phyloP scores from a whole-genome alignment of 2,329 filamentous ascomycete species.

The Colletotrichum lentis region DNA sequence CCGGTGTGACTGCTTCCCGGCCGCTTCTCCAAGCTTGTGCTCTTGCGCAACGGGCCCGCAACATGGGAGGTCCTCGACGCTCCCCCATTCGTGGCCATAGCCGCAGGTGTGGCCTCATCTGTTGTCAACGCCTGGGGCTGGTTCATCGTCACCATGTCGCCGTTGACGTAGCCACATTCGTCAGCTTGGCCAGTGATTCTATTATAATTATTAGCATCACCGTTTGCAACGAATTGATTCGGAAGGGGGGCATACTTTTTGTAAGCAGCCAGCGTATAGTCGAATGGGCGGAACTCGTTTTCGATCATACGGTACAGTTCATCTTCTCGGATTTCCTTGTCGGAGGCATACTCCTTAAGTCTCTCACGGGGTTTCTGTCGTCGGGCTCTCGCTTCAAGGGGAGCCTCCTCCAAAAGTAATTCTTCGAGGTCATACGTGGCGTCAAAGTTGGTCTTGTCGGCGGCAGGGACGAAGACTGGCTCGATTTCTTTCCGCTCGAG shows the following conservation, averaged over 20 bases:
- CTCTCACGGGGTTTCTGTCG: conserved; percentile 93
- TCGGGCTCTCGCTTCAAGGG: conserved; percentile 88
- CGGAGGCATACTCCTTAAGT: conserved; percentile 91
- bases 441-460: conserved; percentile 99
- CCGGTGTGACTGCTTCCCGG: conserved; percentile 40
- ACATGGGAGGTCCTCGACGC: conserved; percentile 34
- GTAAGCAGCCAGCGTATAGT: conserved; percentile 87
- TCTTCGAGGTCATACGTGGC: conserved; percentile 98
- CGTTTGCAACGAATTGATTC: too few relatives aligned
- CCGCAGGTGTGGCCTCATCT: conserved; percentile 56
- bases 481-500: conserved; percentile 88
- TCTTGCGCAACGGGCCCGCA: conserved; percentile 30
- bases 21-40: conserved; percentile 31
- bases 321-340: conserved; percentile 93
- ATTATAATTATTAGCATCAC: conserved; percentile 26
- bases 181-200: conserved; percentile 36
- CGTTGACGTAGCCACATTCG: conserved; percentile 27
- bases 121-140: conserved; percentile 60
- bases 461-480: conserved; percentile 90
- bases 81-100: conserved; percentile 43
- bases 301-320: conserved; percentile 95
- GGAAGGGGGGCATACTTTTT: conserved; percentile 65
- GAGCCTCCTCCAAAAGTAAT: conserved; percentile 90
- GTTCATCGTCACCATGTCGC: conserved; percentile 23
- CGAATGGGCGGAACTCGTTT: conserved; percentile 90